Evolutionary conservation across 1,284 basidiomycete genomes (phyloP).

Genomic region (Schizophyllum commune): DNA sequence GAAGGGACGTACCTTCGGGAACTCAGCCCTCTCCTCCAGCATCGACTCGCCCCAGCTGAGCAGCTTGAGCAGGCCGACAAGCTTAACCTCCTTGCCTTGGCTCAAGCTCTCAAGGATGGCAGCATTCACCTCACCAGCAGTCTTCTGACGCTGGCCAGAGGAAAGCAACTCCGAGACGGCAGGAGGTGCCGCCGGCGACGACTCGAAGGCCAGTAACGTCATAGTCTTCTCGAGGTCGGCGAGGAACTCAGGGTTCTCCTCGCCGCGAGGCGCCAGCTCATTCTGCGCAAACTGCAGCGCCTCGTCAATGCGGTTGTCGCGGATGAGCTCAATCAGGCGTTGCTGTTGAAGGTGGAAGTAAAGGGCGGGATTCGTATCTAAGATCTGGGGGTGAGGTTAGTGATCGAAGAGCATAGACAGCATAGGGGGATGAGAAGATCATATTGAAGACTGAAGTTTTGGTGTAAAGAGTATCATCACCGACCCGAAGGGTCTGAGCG

Average conservation of each 20-base stretch:
- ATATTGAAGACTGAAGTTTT: constrained; percentile 94
- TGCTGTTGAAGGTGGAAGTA: constrained; percentile 95
- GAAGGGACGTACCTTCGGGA: constrained; percentile 48
- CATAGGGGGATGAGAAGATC: constrained; percentile 32
- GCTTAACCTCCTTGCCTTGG: constrained; percentile 88
- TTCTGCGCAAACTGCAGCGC: constrained; percentile 89
- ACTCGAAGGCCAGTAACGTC: constrained; percentile 90
- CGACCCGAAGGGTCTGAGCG: constrained; percentile 76
- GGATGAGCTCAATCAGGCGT: constrained; percentile 91
- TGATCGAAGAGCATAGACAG: constrained; percentile 10
- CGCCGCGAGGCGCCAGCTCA: constrained; percentile 90
- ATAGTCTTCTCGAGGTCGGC: constrained; percentile 91
- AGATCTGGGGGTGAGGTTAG: constrained; percentile 54
- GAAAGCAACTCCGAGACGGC: constrained; percentile 76
- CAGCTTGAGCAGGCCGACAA: constrained; percentile 80
- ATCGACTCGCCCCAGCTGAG: constrained; percentile 84
- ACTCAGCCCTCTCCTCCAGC: constrained; percentile 68
- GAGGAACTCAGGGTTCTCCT: constrained; percentile 92
- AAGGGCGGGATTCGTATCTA: constrained; percentile 86
- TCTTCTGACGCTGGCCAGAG: constrained; percentile 83
- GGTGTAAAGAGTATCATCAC: constrained; percentile 67
- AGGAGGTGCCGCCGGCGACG: constrained; percentile 50
- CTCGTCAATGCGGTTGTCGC: constrained; percentile 69
- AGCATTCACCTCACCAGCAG: constrained; percentile 90
- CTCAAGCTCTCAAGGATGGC: constrained; percentile 90